Evolutionary conservation across 2,329 filamentous ascomycete species (phyloP), one percentile per base, ranked within the genome.

Genomic region (Hypoxylon sp.): DNA sequence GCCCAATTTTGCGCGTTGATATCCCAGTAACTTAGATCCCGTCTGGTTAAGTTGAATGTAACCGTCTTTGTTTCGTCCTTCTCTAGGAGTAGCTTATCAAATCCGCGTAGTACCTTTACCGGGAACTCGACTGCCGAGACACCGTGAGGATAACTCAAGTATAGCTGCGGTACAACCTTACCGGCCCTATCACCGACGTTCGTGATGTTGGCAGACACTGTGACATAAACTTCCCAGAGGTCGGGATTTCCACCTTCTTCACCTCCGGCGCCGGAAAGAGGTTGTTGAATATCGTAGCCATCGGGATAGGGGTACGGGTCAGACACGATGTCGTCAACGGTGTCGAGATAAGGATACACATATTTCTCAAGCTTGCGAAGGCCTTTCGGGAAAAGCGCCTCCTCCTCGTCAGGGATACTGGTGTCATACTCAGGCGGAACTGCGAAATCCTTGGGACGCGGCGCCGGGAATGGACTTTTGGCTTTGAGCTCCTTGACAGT

Each of bases 11-110:
- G 91, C 44, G 81, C 77, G 5, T 81, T 78, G 0, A 88, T 85
- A 75, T 92, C 90, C 92, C 92, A 94, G 50, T 92, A 90, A 71
- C 91, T 93, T 61, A 94, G 63, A 75, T 94, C 92, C 73, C 90
- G 87, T 63, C 92, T 85, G 5, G 86, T 92, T 62, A 94, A 73
- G 0, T 82, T 80, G 73, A 94, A 83, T 19, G 84, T 82, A 0
- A 93, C 85, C 0, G 80, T 84, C 63, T 79, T 78, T 3, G 79
- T 84, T 75, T 88, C 82, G 0, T 87, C 88, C 0, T 85, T 82
- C 3, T 84, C 80, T 14, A 94, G 78, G 26, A 81, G 78, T 2
- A 92, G 81, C 82, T 94, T 94, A 69, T 91, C 89, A 75, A 94
- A 94, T 31, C 91, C 91, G 13, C 92, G 86, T 19, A 94, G 83